A percentile compares a stretch with the other conserved stretches of the same genome.
These are phyloP conservation scores for Boletus reticulatus DNA, from an alignment of 768 basidiomycete species.

Conservation along the genomic window DNA sequence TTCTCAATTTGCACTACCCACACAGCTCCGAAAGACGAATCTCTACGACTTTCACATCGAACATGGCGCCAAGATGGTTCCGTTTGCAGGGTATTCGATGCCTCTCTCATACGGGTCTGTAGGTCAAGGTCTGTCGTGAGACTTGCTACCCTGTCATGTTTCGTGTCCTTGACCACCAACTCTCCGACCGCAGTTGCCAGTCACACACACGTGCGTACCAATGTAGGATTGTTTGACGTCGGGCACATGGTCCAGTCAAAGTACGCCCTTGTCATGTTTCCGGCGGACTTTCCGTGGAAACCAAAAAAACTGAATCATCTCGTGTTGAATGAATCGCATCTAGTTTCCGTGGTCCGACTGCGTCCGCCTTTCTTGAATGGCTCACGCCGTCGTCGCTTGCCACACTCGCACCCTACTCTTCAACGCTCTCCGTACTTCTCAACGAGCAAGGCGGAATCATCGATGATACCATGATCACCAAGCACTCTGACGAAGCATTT, in stretches of 20 bases:
- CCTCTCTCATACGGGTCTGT: slow-evolving; percentile 82
- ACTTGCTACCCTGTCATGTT: background rate
- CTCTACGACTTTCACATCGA: slow-evolving; percentile 88
- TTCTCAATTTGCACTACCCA: background rate
- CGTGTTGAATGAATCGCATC: background rate
- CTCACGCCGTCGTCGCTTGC: slow-evolving; percentile 83
- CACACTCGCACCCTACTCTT: slow-evolving; percentile 65
- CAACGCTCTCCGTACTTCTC: slow-evolving; percentile 85
- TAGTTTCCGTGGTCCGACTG: slow-evolving; percentile 81
- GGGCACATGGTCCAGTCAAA: slow-evolving; percentile 97
- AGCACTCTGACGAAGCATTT: slow-evolving; percentile 74
- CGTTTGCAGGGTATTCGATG: slow-evolving; percentile 96
- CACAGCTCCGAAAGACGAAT: slow-evolving; percentile 59
- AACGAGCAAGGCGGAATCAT: slow-evolving; percentile 93
- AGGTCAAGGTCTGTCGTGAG: slow-evolving; percentile 61
- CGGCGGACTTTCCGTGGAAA: background rate
- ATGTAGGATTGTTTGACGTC: slow-evolving; percentile 91
- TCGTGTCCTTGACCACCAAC: slow-evolving; percentile 11
- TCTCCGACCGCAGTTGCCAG: slow-evolving; percentile 61
- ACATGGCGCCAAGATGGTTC: slow-evolving; percentile 90
- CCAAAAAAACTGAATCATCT: background rate
- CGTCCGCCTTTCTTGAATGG: slow-evolving; percentile 81
- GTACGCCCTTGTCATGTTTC: slow-evolving; percentile 39
- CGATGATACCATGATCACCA: slow-evolving; percentile 92
- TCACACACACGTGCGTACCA: slow-evolving; percentile 83